Evolutionary conservation across 2,329 filamentous ascomycete species (phyloP).

Genomic region (Cadophora sp.): DNA sequence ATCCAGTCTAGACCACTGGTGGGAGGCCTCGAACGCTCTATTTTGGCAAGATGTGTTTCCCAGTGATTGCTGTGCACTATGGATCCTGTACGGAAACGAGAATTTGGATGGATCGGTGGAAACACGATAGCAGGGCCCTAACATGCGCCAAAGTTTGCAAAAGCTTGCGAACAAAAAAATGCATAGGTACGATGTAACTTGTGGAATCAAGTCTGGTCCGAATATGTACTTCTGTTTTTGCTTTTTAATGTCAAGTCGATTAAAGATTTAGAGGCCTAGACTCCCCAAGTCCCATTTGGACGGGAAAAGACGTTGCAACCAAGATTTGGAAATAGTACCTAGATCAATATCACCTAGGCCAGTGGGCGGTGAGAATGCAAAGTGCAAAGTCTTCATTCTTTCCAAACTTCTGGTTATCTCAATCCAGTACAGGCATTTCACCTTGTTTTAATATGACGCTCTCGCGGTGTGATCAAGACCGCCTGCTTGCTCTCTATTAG

Average conservation of each 20-base stretch:
- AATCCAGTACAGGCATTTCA: background rate
- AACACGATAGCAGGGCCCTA: background rate
- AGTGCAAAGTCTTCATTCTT: slow-evolving; percentile 7
- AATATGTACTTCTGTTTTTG: background rate
- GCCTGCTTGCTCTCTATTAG: too few species aligned
- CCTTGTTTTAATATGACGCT: background rate
- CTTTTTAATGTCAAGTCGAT: slow-evolving; percentile 3
- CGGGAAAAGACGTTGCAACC: background rate
- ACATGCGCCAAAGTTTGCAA: background rate
- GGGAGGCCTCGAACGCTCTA: background rate
- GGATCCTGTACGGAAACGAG: background rate
- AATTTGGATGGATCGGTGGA: background rate
- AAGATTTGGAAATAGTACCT: background rate
- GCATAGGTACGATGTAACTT: background rate
- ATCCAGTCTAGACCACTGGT: background rate
- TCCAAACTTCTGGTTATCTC: background rate
- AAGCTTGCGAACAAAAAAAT: background rate
- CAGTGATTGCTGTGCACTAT: background rate
- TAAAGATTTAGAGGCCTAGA: background rate
- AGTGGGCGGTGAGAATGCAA: background rate
- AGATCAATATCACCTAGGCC: background rate
- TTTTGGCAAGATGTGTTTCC: background rate
- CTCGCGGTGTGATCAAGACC: background rate
- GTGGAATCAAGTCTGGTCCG: background rate
- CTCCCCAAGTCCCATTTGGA: background rate